These are phyloP conservation scores for Lumnitzera littorea DNA, from an alignment of 345 rosid genomes.

Conservation along the genomic window DNA sequence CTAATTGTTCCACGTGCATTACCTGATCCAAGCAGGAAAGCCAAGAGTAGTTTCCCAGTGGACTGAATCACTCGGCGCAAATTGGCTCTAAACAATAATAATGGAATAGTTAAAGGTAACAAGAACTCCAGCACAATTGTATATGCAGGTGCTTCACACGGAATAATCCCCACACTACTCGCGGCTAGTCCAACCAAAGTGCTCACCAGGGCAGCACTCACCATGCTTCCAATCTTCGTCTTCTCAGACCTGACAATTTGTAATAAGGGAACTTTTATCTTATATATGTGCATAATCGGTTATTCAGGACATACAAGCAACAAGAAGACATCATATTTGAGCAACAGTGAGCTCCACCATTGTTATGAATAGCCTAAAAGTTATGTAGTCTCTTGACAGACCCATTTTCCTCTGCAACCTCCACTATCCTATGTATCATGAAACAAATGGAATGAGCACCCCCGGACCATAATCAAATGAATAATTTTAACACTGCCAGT, in stretches of 20 bases:
- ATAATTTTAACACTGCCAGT: too few relatives aligned
- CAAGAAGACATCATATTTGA: too few relatives aligned
- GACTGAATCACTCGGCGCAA: conserved; percentile 62
- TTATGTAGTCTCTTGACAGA: too few relatives aligned
- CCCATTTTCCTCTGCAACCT: too few relatives aligned
- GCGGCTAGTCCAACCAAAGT: conserved; percentile 77
- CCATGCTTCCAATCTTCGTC: conserved; percentile 67
- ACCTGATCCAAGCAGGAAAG: conserved; percentile 83
- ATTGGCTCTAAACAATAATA: conserved; percentile 75
- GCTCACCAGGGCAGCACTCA: conserved; percentile 87
- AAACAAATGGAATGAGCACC: too few relatives aligned
- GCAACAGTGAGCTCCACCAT: too few relatives aligned
- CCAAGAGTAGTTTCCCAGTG: conserved; percentile 65
- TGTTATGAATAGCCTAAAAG: too few relatives aligned
- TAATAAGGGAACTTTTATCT: too few relatives aligned
- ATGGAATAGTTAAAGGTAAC: conserved; percentile 75
- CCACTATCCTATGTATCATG: too few relatives aligned
- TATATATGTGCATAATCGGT: too few relatives aligned
- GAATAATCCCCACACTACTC: conserved; percentile 66
- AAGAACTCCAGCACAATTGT: conserved; percentile 55
- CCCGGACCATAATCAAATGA: too few relatives aligned
- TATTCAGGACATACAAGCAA: too few relatives aligned
- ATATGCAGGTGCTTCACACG: conserved; percentile 63
- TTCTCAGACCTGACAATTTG: conserved; percentile 65
- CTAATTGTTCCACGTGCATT: not conserved